Evolutionary conservation across 75 land plant genomes (phyloP), one percentile per base, ranked within the genome.

Genomic region (Adiantum capillusveneris): DNA sequence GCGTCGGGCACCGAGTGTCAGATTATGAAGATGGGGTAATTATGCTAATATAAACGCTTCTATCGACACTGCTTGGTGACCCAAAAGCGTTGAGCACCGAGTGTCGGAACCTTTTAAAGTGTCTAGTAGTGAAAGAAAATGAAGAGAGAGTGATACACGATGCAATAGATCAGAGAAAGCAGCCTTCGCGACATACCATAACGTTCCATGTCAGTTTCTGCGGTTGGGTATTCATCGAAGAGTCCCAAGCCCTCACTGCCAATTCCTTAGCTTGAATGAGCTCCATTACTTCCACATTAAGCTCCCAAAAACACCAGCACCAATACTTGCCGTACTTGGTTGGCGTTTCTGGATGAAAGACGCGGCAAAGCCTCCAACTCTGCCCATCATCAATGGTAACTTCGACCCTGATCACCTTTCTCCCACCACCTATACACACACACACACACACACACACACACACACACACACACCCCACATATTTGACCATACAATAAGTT

Each of bases 221-320:
- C 21, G 98, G 95, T 46, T 89, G 98, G 18, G 90, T 88, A 79
- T 92, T 92, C 70, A 73, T 85, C 64, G 85, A 51, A 51, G 83
- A 66, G 57, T 92, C 98, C 98, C 98, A 92, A 25, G 98, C 95
- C 7, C 98, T 78, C 29, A 92, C 98, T 3, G 89, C 98, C 14
- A 92, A 76, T 68, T 85, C 95, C 69, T 85, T 82, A 57, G 87
- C 79, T 0, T 70, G 73, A 30, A 92, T 66, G 6, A 92, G 75
- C 59, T 83, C 83, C 18, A 83, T 63, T 11, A 76, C 77, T 56
- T 92, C 90, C 2, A 89, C 83, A 16, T 78, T 79, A 7, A 92
- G 22, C 20, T 83, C 75, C 98, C 98, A 92, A 75, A 92, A 83
- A 57, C 86, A 80, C 98, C 98, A 92, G 64, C 98, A 92, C 98